Conservation (phyloP, 2,329 filamentous ascomycete genomes). For the Uncinocarpus reesii region DNA sequence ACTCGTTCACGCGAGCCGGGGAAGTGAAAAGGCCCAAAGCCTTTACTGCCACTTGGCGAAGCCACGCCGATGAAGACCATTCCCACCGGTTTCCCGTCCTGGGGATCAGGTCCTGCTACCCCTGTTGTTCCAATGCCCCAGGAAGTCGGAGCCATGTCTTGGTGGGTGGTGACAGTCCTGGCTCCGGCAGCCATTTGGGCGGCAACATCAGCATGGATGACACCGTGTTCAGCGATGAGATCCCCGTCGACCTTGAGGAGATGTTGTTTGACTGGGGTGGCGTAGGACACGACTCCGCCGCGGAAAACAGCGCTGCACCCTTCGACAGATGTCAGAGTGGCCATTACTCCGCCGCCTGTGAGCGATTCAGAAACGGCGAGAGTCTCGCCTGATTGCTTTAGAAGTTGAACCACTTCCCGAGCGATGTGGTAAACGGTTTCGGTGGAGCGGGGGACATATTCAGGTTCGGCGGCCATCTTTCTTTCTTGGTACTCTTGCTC, state of each 20-base stretch:
- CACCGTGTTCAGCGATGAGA: conserved; percentile 10
- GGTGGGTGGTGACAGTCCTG: conserved; percentile 4
- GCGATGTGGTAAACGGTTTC: conserved; percentile 12
- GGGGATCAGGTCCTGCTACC: conserved; percentile 11
- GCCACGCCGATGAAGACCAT: conserved; percentile 14
- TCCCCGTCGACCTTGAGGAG: conserved; percentile 11
- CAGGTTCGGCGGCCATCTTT: conserved; percentile 7
- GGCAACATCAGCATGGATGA: conserved; percentile 11
- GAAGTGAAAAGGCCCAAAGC: conserved; percentile 12
- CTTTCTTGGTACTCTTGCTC: too few relatives aligned
- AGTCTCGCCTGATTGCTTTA: conserved; percentile 9
- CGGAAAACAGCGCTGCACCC: conserved; percentile 13
- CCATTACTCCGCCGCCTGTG: conserved; percentile 12
- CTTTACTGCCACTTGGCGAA: conserved; percentile 4
- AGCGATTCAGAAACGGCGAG: conserved; percentile 11
- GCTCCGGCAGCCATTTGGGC: conserved; percentile 11
- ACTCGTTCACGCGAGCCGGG: conserved; percentile 6
- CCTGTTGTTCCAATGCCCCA: conserved; percentile 13
- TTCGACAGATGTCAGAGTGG: conserved; percentile 9
- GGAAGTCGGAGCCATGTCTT: conserved; percentile 6
- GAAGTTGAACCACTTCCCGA: conserved; percentile 8
- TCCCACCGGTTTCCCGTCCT: conserved; percentile 12
- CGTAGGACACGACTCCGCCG: conserved; percentile 12
- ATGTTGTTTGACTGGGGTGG: conserved; percentile 12
- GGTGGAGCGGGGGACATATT: conserved; percentile 8